Base-by-base conservation (phyloP, 108 stramenopile species). In the Fragilaria crotonensis region DNA sequence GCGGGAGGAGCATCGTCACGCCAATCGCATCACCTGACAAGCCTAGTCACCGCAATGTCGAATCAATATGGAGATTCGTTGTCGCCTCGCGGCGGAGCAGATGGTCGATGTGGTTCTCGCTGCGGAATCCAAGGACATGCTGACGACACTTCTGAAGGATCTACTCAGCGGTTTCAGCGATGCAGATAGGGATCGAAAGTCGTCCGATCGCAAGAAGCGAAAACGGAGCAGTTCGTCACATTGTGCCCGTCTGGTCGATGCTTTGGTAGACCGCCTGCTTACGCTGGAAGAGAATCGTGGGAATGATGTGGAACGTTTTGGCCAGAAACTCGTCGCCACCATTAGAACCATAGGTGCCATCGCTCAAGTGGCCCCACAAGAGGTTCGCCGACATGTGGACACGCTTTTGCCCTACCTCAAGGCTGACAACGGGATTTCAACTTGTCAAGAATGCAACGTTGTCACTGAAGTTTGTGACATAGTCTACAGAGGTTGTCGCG, bases 81-180 rank as follows among this genome's bases (percentile, higher is more conserved):
- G 49, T 19, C 49, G 23, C 22, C 5, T 50, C 7, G 79, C 81
- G 26, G 81, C 80, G 1, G 72, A 79, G 25, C 96, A 97, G 75
- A 94, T 97, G 90, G 87, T 97, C 25, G 91, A 94, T 60, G 93
- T 95, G 1, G 91, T 93, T 20, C 80, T 79, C 53, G 64, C 73
- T 19, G 75, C 82, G 7, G 77, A 82, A 62, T 78, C 78, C 58
- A 66, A 76, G 4, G 83, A 87, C 17, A 62, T 75, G 45, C 77
- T 97, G 50, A 75, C 80, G 23, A 60, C 59, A 28, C 80, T 97
- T 11, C 76, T 95, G 1, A 63, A 75, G 29, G 91, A 92, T 26
- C 71, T 95, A 30, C 63, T 94, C 14, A 81, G 71, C 55, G 85
- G 78, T 5, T 73, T 79, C 33, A 67, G 62, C 7, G 93, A 89